Conservation (phyloP, 2,329 filamentous ascomycete species). For the Dryadomyces quercivorus region DNA sequence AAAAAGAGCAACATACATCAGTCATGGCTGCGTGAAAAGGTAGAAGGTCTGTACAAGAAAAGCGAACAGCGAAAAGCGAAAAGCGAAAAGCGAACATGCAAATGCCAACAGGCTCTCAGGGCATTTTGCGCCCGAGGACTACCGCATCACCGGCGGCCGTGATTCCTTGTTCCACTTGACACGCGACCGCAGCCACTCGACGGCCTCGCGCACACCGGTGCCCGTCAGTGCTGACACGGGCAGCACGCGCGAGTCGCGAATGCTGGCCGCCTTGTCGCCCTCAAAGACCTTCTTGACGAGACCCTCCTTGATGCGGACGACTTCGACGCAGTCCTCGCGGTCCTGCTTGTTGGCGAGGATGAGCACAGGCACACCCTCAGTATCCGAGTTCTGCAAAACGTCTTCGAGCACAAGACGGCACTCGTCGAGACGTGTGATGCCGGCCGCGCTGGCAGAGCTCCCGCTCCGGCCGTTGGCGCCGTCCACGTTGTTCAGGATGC, state of each 20-base stretch:
- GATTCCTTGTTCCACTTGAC: slow-evolving; percentile 96
- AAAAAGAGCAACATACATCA: background rate
- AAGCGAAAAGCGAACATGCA: too few species aligned
- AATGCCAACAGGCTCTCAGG: too few species aligned
- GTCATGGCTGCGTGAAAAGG: background rate
- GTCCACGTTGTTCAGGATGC: slow-evolving; percentile 35
- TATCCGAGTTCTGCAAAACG: slow-evolving; percentile 75
- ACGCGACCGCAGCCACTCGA: slow-evolving; percentile 89
- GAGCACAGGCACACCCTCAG: slow-evolving; percentile 81
- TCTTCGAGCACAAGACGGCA: slow-evolving; percentile 82
- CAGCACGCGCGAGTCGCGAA: slow-evolving; percentile 82
- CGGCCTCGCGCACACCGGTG: slow-evolving; percentile 79
- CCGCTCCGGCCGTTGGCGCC: background rate
- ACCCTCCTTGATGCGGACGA: slow-evolving; percentile 93
- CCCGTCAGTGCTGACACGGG: slow-evolving; percentile 84
- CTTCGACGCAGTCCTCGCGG: slow-evolving; percentile 92
- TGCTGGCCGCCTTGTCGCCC: slow-evolving; percentile 74
- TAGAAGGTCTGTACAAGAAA: background rate
- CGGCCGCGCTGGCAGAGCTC: background rate
- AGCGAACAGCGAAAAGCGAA: too few species aligned
- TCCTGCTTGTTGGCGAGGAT: slow-evolving; percentile 98
- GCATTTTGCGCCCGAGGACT: slow-evolving; percentile 10
- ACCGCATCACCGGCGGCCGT: slow-evolving; percentile 86
- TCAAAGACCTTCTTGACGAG: slow-evolving; percentile 93
- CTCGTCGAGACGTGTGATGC: slow-evolving; percentile 60